Percentiles rank a stretch among this genome's conserved stretches.
Evolutionary conservation across 2,329 filamentous ascomycete genomes (phyloP).

Genomic region (Paecilomyces formosus): DNA sequence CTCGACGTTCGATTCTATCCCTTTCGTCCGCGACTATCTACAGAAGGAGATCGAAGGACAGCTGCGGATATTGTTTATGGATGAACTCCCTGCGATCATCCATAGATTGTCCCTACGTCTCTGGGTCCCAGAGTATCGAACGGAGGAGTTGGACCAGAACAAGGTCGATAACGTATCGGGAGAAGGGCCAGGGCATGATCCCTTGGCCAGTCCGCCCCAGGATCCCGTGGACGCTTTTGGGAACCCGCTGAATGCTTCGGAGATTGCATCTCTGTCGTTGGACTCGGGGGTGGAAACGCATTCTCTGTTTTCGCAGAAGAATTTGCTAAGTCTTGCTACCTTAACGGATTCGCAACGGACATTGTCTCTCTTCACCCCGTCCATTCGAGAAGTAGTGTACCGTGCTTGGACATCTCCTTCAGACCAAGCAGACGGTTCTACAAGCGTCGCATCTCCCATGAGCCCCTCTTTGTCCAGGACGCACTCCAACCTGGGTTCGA

Average conservation of each 20-base stretch:
- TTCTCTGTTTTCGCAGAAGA: slow-evolving; percentile 92
- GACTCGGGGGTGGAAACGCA: slow-evolving; percentile 76
- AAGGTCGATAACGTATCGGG: slow-evolving; percentile 45
- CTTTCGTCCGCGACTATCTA: slow-evolving; percentile 93
- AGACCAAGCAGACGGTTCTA: slow-evolving; percentile 57
- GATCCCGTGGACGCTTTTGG: slow-evolving; percentile 77
- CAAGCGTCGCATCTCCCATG: slow-evolving; percentile 30
- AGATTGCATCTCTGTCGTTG: slow-evolving; percentile 69
- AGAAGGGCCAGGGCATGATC: slow-evolving; percentile 62
- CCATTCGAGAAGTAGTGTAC: slow-evolving; percentile 85
- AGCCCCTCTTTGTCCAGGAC: slow-evolving; percentile 53
- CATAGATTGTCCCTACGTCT: slow-evolving; percentile 81
- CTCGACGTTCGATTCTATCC: slow-evolving; percentile 97
- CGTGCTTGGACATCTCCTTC: slow-evolving; percentile 79
- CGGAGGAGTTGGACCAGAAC: slow-evolving; percentile 54
- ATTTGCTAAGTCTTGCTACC: slow-evolving; percentile 72
- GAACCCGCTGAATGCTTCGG: slow-evolving; percentile 65
- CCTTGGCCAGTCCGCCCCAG: slow-evolving; percentile 70
- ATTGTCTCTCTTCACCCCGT: slow-evolving; percentile 81
- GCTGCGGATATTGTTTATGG: slow-evolving; percentile 90
- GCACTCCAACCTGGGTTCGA: slow-evolving; percentile 57
- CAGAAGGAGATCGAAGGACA: slow-evolving; percentile 95
- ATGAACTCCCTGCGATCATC: slow-evolving; percentile 93
- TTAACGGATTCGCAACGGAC: slow-evolving; percentile 85
- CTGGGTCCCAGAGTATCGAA: slow-evolving; percentile 80